A percentile compares a stretch with the other conserved stretches of the same genome.
These are phyloP conservation scores for Tolypocladium amazonense DNA, from an alignment of 2,329 filamentous ascomycete species.

Conservation along the genomic window DNA sequence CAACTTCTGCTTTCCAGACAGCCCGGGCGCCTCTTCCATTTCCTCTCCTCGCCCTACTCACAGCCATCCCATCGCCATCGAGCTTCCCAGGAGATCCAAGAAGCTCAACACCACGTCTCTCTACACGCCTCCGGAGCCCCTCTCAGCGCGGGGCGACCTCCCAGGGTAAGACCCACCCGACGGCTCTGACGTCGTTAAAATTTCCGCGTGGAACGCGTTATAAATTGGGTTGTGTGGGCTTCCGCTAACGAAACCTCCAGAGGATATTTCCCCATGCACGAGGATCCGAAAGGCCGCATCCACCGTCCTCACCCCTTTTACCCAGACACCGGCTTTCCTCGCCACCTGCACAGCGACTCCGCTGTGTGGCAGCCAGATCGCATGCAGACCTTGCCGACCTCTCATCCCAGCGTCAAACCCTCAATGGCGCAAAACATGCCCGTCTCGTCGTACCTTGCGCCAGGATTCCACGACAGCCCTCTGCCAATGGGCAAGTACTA, in stretches of 20 bases:
- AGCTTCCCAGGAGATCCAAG: slow-evolving; percentile 28
- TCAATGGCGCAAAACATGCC: slow-evolving; percentile 25
- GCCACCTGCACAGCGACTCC: slow-evolving; percentile 21
- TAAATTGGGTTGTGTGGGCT: not conserved
- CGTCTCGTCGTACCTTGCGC: slow-evolving; percentile 40
- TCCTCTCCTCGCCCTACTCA: slow-evolving; percentile 7
- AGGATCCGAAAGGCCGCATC: slow-evolving; percentile 37
- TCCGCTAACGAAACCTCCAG: slow-evolving; percentile 19
- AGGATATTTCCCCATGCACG: slow-evolving; percentile 51
- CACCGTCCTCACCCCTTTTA: slow-evolving; percentile 43
- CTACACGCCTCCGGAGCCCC: slow-evolving; percentile 34
- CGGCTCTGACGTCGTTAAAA: not conserved
- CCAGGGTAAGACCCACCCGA: slow-evolving; percentile 35
- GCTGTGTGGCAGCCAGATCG: slow-evolving; percentile 14
- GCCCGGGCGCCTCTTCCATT: slow-evolving; percentile 2
- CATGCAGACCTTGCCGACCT: slow-evolving; percentile 1
- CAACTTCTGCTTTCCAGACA: not conserved
- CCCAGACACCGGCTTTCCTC: slow-evolving; percentile 27
- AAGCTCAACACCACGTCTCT: slow-evolving; percentile 28
- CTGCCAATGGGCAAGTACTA: slow-evolving; percentile 54
- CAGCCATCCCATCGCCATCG: slow-evolving; percentile 44
- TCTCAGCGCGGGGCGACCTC: slow-evolving; percentile 49
- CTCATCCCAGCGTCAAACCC: slow-evolving; percentile 10
- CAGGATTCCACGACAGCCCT: slow-evolving; percentile 33
- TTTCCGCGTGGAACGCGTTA: not conserved